Evolutionary conservation across 306 rosid species (phyloP), one percentile per base, ranked within the genome.

Genomic region (Senna tora): DNA sequence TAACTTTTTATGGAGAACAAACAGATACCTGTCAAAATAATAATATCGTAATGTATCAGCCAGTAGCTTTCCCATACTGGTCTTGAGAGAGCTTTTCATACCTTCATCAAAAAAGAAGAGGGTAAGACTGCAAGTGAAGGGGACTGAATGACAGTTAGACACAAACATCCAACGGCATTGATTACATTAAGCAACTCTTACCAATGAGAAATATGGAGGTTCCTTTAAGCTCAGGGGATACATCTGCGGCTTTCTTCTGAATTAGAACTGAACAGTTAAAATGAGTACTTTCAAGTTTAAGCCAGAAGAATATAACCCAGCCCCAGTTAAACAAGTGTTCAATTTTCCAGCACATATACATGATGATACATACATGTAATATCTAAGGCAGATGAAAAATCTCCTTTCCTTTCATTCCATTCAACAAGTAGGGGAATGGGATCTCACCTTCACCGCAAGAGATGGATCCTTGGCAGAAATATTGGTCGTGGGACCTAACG

Each of bases 161-260:
- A 55, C 5, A 19, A 78, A 70, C 34, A 51, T 58, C 16, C 10
- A 74, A 69, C 43, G 22, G 36, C 32, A 65, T 21, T 57, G 33
- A 36, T 52, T 67, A 74, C 33, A 38, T 9, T 9, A 63, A 62
- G 67, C 9, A 7, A 79, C 55, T 41, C 97, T 83, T 86, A 89
- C 99, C 99, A 74, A 91, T 73, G 33, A 94, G 94, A 75, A 89
- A 94, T 63, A 91, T 84, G 73, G 99, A 89, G 51, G 99, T 79
- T 81, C 99, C 99, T 79, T 86, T 91, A 61, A 94, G 79, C 67
- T 75, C 88, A 32, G 95, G 85, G 64, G 83, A 74, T 55, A 87
- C 65, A 52, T 89, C 96, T 76, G 79, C 79, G 33, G 96, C 99
- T 81, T 85, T 88, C 80, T 72, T 94, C 96, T 91, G 95, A 68